Evolutionary conservation across 1,284 basidiomycete species (phyloP).

Genomic region (Coniferiporia sulphurascens): DNA sequence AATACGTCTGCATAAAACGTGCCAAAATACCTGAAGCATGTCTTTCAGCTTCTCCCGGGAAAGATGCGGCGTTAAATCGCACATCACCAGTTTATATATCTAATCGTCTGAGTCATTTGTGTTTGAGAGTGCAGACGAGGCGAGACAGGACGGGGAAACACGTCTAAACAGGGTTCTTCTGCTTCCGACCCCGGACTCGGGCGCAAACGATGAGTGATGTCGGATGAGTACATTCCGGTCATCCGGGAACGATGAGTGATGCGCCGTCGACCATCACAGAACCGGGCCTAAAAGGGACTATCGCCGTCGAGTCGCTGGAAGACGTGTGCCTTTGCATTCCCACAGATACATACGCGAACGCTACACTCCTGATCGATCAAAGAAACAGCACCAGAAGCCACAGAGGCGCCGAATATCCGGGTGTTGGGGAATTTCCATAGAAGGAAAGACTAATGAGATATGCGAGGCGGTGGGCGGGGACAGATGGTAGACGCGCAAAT

Average conservation of each 20-base stretch:
- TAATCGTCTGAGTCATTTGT: too few relatives aligned
- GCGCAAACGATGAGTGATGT: background rate
- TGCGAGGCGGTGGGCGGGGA: too few relatives aligned
- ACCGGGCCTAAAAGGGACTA: background rate
- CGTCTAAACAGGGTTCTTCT: background rate
- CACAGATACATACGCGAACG: background rate
- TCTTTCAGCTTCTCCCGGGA: slow-evolving; percentile 3
- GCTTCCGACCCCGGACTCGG: background rate
- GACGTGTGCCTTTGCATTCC: background rate
- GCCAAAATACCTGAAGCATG: background rate
- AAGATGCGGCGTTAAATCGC: background rate
- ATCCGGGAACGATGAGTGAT: background rate
- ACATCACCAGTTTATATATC: too few relatives aligned
- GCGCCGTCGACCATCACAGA: background rate
- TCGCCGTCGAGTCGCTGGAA: background rate
- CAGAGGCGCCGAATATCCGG: background rate
- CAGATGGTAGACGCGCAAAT: too few relatives aligned
- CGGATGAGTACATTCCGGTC: background rate
- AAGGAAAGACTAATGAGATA: background rate
- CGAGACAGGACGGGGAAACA: background rate
- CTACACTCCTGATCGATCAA: background rate
- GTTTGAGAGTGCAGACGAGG: too few relatives aligned
- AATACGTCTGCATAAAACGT: background rate
- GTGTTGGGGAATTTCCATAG: background rate
- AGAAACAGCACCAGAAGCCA: background rate